Base-by-base conservation (phyloP, 331 rosid species). In the Pyrus hybrid region DNA sequence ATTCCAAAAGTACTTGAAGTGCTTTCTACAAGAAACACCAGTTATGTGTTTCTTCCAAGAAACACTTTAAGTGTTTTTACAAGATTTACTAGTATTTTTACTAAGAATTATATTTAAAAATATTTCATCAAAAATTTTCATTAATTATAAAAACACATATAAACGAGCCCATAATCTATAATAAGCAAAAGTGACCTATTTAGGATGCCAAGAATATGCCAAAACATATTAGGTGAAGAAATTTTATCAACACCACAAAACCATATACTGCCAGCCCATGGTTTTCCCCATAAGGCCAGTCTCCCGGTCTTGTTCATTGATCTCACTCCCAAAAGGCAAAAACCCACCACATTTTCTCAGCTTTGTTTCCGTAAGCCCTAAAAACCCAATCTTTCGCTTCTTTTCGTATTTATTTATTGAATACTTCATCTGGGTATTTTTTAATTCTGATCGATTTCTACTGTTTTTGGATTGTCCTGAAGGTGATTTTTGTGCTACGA, bases 401-500 rank as follows among this genome's bases (percentile, higher is more conserved):
- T 5, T 41, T 54, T 6, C 10, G 22, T 21, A 1, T 2, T 0
- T 2, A 29, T 32, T 54, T 8, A 3, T 1, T 5, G 1, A 10
- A 63, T 65, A 65, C 14, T 18, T 4, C 43, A 61, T 3, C 58
- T 73, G 68, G 81, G 82, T 76, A 4, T 41, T 3, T 41, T 41
- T 11, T 11, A 41, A 41, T 11, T 41, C 67, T 83, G 72, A 79
- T 84, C 58, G 14, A 33, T 56, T 79, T 64, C 20, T 14, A 7
- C 72, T 53, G 17, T 35, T 25, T 58, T 30, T 62, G 22, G 17
- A 23, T 80, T 77, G n/a, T 8, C 60, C 33, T 7, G 18, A 5
- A 72, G 76, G 51, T 70, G 3, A 4, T 33, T 7, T 77, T 35
- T 49, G 33, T 75, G 56, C 80, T 83, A 60, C 7, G 2, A 93